Conservation (phyloP, 2,329 filamentous ascomycete species). For the Cercospora canescens region DNA sequence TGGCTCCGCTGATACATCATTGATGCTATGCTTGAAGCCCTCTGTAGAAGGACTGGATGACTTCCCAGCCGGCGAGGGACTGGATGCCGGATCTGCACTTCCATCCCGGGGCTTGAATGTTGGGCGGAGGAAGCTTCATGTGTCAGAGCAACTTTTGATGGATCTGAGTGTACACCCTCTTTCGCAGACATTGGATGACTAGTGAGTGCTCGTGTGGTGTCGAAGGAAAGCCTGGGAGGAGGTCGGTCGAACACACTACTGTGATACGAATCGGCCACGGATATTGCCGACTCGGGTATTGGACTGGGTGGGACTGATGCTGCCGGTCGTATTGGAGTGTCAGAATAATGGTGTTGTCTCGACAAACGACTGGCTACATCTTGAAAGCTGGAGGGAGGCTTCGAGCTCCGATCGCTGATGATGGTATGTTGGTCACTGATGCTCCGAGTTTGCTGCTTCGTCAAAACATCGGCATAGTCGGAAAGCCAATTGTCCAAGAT, state of each 20-base stretch:
- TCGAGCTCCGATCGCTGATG: conserved; percentile 14
- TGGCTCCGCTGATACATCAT: conserved; percentile 30
- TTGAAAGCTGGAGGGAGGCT: conserved; percentile 20
- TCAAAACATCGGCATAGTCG: conserved; percentile 15
- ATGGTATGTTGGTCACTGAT: conserved; percentile 10
- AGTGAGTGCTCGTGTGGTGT: conserved; percentile 23
- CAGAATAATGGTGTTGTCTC: conserved; percentile 21
- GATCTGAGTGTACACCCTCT: not conserved
- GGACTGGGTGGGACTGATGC: conserved; percentile 36
- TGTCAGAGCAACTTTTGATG: conserved; percentile 28
- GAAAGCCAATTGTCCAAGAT: conserved; percentile 33
- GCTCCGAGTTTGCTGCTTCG: conserved; percentile 22
- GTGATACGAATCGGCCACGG: conserved; percentile 31
- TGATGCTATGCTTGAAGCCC: conserved; percentile 34
- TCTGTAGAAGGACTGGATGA: conserved; percentile 32
- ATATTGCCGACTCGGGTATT: conserved; percentile 28
- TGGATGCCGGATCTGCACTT: conserved; percentile 33
- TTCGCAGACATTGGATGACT: conserved; percentile 24
- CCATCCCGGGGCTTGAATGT: conserved; percentile 27
- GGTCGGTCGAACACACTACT: conserved; percentile 26
- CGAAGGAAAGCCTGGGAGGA: conserved; percentile 24
- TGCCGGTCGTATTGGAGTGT: conserved; percentile 32
- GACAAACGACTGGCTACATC: conserved; percentile 22
- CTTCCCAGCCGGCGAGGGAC: conserved; percentile 33
- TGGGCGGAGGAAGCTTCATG: conserved; percentile 34